Evolutionary conservation across 1,284 basidiomycete species (phyloP).

Genomic region (Takashimella tepidaria): DNA sequence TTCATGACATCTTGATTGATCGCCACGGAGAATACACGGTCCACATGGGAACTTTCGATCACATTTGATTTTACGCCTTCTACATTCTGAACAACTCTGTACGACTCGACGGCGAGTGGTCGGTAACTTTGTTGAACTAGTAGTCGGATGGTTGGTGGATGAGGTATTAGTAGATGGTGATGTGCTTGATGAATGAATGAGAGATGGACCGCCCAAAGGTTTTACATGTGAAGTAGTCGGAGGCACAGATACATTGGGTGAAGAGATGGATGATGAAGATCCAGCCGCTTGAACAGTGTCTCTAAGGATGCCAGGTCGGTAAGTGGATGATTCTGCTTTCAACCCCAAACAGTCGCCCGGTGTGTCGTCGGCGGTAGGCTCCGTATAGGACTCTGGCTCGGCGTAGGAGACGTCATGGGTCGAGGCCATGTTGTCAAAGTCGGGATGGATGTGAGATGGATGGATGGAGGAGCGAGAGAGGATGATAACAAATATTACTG

Average conservation of each 20-base stretch:
- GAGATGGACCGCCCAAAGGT: neutral
- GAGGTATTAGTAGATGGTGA: neutral
- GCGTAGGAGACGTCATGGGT: neutral
- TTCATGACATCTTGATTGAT: neutral
- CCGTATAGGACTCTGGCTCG: neutral
- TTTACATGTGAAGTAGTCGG: too few species aligned
- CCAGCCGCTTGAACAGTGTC: too few species aligned
- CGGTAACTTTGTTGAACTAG: neutral
- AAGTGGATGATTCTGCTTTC: too few species aligned
- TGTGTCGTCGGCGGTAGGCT: neutral
- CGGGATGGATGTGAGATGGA: neutral
- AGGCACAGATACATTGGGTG: too few species aligned
- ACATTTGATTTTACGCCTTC: conserved; percentile 4
- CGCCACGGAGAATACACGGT: neutral
- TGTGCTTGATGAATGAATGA: neutral
- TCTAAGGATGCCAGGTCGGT: too few species aligned
- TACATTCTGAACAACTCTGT: neutral
- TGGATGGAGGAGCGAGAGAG: neutral
- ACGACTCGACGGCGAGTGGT: neutral
- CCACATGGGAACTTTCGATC: conserved; percentile 9
- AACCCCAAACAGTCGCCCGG: neutral
- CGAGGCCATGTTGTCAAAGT: neutral
- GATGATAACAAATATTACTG: neutral
- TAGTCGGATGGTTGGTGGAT: too few species aligned
- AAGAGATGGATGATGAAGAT: too few species aligned